Percentiles rank a stretch among this genome's conserved stretches.
Conservation (phyloP, 1,284 basidiomycete species). For the Pseudomicrostroma phylloplanum region DNA sequence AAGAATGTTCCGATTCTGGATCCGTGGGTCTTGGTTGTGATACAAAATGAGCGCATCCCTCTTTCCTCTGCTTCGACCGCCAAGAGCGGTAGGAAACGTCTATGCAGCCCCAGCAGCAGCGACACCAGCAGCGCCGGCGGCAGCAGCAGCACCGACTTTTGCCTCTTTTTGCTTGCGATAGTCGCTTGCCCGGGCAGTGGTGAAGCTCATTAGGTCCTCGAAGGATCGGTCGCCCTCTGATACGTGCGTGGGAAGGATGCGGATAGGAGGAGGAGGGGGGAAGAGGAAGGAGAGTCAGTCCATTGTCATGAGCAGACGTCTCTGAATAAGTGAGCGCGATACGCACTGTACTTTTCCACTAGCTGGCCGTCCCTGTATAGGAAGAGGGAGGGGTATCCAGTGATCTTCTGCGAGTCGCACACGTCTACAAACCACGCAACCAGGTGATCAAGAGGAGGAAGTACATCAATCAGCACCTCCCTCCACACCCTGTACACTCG, state of each 20-base stretch:
- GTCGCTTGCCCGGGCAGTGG: constrained; percentile 2
- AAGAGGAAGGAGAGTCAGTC: too few relatives aligned
- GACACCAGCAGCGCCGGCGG: too few relatives aligned
- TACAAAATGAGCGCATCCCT: too few relatives aligned
- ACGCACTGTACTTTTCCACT: constrained; percentile 8
- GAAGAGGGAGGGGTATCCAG: constrained; percentile 10
- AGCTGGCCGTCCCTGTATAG: constrained; percentile 7
- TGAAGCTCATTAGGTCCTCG: constrained; percentile 2
- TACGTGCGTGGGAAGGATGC: background rate
- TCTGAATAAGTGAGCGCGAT: background rate
- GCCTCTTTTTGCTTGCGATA: constrained; percentile 10
- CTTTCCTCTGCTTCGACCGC: too few relatives aligned
- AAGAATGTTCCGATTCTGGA: too few relatives aligned
- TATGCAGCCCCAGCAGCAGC: too few relatives aligned
- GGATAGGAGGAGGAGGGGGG: background rate
- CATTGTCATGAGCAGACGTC: background rate
- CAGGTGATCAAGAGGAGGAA: background rate
- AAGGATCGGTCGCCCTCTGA: background rate
- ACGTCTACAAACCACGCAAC: constrained; percentile 8
- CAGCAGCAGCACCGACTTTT: background rate
- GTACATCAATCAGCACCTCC: background rate
- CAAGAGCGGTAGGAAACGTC: too few relatives aligned
- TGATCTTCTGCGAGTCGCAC: constrained; percentile 7
- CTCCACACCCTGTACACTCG: background rate
- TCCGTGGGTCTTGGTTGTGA: too few relatives aligned